Evolutionary conservation across 1,284 basidiomycete genomes (phyloP), one percentile per base, ranked within the genome.

Genomic region (Ceratobasidium papillatum): DNA sequence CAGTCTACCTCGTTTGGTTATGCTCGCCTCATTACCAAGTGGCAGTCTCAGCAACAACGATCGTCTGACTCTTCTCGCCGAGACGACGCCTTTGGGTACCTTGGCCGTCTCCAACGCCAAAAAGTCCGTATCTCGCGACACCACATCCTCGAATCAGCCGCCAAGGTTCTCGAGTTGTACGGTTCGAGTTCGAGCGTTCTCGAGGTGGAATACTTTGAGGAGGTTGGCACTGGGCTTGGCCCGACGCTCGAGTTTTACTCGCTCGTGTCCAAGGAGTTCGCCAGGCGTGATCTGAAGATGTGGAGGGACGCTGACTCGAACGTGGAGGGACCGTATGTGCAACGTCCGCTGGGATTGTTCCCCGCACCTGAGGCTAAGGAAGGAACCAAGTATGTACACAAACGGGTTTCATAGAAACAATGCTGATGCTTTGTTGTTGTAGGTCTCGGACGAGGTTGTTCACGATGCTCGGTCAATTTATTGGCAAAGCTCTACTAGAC

Each of bases 231-330:
- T 1, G 98, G 98, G 36, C 85, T 99, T 12, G 98, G 98, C 2
- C 98, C 96, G 5, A 99, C 98, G n/a, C 87, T 99, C 43, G 98
- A 99, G 84, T 99, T 99, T 83, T 99, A 98, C 83, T 92, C 95
- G 47, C 85, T 99, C 65, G 95, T 95, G 17, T 96, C 94, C 63
- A 92, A 91, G 80, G 96, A 97, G 83, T 98, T 98, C 82, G 95
- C 95, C 0, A 87, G 94, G 75, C 89, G 91, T 78, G 90, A 94
- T 77, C 84, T 98, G 78, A 92, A 93, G 82, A 86, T 99, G 38
- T 99, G 97, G 96, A 88, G 95, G 75, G 94, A 95, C 80, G 90
- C 91, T 3, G 94, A 96, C 81, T 82, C 88, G 34, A 85, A 85
- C 25, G 85, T 87, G 51, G 81, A 87, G 30, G 89, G 90, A 0